phyloP scores from a whole-genome alignment of 257 asterid species.

The Solanum okadae region DNA sequence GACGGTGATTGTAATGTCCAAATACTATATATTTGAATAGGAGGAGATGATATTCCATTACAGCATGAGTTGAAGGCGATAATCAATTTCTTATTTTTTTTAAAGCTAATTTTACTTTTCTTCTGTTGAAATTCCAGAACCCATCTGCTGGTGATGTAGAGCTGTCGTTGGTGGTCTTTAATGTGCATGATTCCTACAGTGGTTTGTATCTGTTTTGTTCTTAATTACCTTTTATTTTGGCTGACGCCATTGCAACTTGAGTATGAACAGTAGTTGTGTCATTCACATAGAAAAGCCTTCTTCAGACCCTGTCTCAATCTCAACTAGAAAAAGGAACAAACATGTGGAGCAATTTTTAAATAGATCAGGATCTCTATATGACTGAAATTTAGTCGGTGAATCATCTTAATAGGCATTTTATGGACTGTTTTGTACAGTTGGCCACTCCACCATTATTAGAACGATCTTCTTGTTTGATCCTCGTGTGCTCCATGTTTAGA shows the following conservation, averaged over 20 bases:
- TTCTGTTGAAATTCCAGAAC: slow-evolving; percentile 35
- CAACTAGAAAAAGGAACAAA: not conserved
- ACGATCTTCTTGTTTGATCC: not conserved
- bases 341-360: not conserved
- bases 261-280: not conserved
- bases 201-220: slow-evolving; percentile 29
- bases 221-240: not conserved
- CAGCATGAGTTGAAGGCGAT: not conserved
- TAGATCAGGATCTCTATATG: not conserved
- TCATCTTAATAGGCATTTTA: not conserved
- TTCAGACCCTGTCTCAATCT: not conserved
- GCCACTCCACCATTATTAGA: not conserved
- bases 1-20: not conserved
- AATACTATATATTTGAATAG: not conserved
- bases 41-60: not conserved
- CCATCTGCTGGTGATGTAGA: slow-evolving; percentile 35
- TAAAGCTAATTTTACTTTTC: not conserved
- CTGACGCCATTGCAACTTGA: not conserved
- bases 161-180: slow-evolving; percentile 59
- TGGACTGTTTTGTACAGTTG: not conserved
- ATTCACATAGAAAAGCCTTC: not conserved
- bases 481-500: not conserved
- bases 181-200: slow-evolving; percentile 53
- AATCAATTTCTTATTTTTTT: not conserved
- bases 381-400: not conserved